Evolutionary conservation across 106 monocot species (phyloP), one percentile per base, ranked within the genome.

Genomic region (Platanthera guangdongensis): DNA sequence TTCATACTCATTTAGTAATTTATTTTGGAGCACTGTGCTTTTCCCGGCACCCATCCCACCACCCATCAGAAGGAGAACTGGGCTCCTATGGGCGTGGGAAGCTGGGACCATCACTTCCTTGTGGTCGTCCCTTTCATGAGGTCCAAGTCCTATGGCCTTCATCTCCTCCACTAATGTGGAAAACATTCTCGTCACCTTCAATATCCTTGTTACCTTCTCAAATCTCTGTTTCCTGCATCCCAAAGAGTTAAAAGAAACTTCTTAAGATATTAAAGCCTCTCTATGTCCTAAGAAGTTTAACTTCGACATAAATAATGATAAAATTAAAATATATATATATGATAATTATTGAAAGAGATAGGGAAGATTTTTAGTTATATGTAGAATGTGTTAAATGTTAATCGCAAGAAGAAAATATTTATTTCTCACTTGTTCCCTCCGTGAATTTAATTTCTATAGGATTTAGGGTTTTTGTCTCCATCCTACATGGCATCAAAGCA

Each of bases 1-100:
- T 39, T 39, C 94, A 79, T 73, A 95, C 92, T 93, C 93, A 25
- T 89, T 84, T 16, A 89, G 76, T 63, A 96, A 9, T 51, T 72
- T 89, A 69, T 96, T 87, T 64, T 96, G 87, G 68, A 94, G 87
- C 46, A 97, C 91, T 3, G 93, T 97, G 86, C 93, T 97, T 83
- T 97, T 93, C 52, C 91, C 93, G 6, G 96, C 96, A 0, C 96
- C 96, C 93, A 94, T 97, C 1, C 96, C 96, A 13, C 96, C 96
- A 18, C 94, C 91, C 96, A 97, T 94, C 50, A 97, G 76, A 8
- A 97, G 89, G 51, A 97, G 91, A 14, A 97, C 91, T 7, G 96
- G 93, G 82, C 93, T 93, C 68, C 96, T 85, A 48, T 91, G 89
- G 10, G 81, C 72, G 51, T 78, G 91, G 5, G 87, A 91, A 5